Percentiles rank a stretch among this genome's conserved stretches.
Conservation (phyloP, 768 basidiomycete species). For the Auricularia cornea region DNA sequence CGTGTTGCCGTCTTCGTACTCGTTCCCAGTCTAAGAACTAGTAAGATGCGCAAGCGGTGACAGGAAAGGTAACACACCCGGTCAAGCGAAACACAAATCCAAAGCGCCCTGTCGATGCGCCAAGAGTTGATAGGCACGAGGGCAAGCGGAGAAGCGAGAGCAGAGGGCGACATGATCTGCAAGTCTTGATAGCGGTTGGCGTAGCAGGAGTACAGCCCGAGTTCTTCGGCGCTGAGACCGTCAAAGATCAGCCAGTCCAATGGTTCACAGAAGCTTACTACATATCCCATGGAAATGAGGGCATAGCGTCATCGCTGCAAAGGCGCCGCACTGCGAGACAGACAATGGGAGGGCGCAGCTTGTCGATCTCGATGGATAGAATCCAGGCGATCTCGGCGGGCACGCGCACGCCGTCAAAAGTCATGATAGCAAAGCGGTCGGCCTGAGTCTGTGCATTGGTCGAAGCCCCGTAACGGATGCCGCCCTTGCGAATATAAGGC, state of each 20-base stretch:
- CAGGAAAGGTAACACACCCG: not conserved
- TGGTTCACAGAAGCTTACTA: constrained; percentile 11
- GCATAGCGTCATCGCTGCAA: constrained; percentile 9
- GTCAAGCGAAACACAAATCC: not conserved
- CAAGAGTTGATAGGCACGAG: not conserved
- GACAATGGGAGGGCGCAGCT: constrained; percentile 2
- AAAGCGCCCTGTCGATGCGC: not conserved
- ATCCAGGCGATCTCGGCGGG: no score
- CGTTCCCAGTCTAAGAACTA: not conserved
- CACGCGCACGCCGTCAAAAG: no score
- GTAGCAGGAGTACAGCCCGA: constrained; percentile 16
- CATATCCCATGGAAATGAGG: constrained; percentile 17
- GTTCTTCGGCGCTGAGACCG: constrained; percentile 11
- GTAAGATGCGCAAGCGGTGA: not conserved
- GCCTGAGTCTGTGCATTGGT: no score
- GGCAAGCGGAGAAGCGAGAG: not conserved
- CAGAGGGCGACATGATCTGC: constrained; percentile 12
- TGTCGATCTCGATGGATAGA: no score
- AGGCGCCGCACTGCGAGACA: constrained; percentile 6
- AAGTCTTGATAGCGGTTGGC: constrained; percentile 11
- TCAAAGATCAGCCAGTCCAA: not conserved
- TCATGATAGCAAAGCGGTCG: no score
- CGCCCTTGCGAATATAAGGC: no score
- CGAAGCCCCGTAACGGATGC: no score
- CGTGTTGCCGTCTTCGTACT: not conserved